Percentiles rank a stretch among this genome's conserved stretches.
Conservation (phyloP, 106 monocot genomes). For the Allium fistulosum region DNA sequence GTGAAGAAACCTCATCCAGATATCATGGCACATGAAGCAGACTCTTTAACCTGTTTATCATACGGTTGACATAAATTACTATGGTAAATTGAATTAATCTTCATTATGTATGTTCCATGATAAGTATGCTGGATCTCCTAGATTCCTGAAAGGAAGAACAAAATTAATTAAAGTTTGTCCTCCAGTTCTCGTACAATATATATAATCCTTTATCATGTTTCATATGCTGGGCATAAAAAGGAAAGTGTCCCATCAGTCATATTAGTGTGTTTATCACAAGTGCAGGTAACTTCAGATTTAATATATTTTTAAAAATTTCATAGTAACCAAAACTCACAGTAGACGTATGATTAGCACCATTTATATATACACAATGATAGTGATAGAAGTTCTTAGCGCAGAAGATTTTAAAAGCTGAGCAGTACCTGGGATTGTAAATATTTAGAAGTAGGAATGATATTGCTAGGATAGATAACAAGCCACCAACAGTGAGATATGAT, state of each 20-base stretch:
- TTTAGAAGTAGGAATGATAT: constrained; percentile 43
- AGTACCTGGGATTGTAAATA: constrained; percentile 58
- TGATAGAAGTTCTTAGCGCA: not conserved
- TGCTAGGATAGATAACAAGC: constrained; percentile 42
- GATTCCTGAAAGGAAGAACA: constrained; percentile 3
- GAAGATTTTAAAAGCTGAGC: not conserved
- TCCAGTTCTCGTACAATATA: no score
- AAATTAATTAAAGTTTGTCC: no score
- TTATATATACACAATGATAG: not conserved
- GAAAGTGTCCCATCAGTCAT: not conserved
- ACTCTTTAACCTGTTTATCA: no score
- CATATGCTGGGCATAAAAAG: no score
- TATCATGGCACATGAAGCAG: constrained; percentile 2
- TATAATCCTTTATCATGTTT: no score
- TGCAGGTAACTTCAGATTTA: not conserved
- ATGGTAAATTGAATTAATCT: not conserved
- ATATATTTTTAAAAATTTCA: not conserved
- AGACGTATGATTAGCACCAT: no score
- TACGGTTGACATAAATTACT: no score
- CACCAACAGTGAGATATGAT: constrained; percentile 64
- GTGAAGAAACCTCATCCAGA: not conserved
- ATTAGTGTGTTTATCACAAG: not conserved
- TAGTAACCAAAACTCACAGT: no score
- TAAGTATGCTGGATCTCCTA: constrained; percentile 5
- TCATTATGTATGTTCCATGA: constrained; percentile 1